Evolutionary conservation across 2,329 filamentous ascomycete species (phyloP).

Genomic region (Tothia fuscella): DNA sequence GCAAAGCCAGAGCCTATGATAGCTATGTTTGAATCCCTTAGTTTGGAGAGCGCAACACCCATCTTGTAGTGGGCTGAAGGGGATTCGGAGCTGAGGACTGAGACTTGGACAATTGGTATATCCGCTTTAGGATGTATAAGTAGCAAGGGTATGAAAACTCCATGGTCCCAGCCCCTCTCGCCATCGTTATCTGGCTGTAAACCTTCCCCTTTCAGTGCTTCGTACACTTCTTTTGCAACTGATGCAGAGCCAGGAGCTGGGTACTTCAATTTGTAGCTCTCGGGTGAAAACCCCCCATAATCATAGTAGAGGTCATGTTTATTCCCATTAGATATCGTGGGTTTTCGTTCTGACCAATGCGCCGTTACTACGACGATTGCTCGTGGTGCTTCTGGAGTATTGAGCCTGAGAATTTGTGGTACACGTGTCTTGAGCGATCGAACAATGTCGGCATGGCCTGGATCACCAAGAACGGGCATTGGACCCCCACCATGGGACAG

Average conservation of each 20-base stretch:
- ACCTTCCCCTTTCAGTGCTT: slow-evolving; percentile 36
- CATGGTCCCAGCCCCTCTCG: slow-evolving; percentile 43
- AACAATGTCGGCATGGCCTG: slow-evolving; percentile 38
- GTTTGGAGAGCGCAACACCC: slow-evolving; percentile 38
- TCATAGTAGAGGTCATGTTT: slow-evolving; percentile 43
- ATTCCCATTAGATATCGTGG: slow-evolving; percentile 39
- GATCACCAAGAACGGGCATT: slow-evolving; percentile 46
- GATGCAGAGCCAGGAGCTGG: slow-evolving; percentile 43
- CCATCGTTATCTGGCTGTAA: slow-evolving; percentile 25
- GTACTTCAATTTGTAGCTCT: slow-evolving; percentile 44
- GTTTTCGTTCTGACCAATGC: slow-evolving; percentile 41
- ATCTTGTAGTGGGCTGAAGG: slow-evolving; percentile 38
- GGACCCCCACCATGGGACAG: slow-evolving; percentile 37
- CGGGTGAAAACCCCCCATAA: slow-evolving; percentile 47
- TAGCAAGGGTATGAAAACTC: slow-evolving; percentile 47
- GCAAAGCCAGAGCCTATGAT: slow-evolving; percentile 50
- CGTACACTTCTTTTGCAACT: slow-evolving; percentile 37
- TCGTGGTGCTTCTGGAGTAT: slow-evolving; percentile 36
- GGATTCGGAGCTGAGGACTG: slow-evolving; percentile 41
- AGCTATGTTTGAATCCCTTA: slow-evolving; percentile 44
- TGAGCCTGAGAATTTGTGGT: slow-evolving; percentile 43
- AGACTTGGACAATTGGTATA: slow-evolving; percentile 46
- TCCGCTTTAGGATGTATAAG: slow-evolving; percentile 41
- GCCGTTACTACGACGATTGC: slow-evolving; percentile 48
- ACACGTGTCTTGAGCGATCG: slow-evolving; percentile 41